phyloP scores from a whole-genome alignment of 2,329 filamentous ascomycete genomes.

The Botryosphaeria agaves region DNA sequence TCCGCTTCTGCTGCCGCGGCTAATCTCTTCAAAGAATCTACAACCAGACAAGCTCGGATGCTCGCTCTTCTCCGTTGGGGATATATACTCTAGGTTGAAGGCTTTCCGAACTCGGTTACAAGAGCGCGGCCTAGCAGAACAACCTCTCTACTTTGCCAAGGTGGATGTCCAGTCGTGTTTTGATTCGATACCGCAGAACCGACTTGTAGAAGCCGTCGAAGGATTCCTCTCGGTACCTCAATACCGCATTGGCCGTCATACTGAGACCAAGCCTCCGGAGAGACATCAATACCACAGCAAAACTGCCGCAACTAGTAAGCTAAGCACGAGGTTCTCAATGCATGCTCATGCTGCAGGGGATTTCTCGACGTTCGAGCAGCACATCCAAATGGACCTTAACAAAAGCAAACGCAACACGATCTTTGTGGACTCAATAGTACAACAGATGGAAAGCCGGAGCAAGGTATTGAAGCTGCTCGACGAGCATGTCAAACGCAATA shows the following conservation, averaged over 20 bases:
- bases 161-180: constrained; percentile 85
- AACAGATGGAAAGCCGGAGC: constrained; percentile 37
- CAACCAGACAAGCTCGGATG: constrained; percentile 49
- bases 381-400: constrained; percentile 7
- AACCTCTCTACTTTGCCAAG: constrained; percentile 69
- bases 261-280: constrained; percentile 43
- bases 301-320: constrained; percentile 16
- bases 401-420: constrained; percentile 43
- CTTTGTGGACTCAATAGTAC: constrained; percentile 54
- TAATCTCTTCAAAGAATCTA: no score
- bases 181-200: constrained; percentile 78
- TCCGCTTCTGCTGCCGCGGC: no score
- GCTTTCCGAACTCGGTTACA: constrained; percentile 41
- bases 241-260: constrained; percentile 60
- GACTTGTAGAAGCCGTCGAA: constrained; percentile 50
- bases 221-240: constrained; percentile 35
- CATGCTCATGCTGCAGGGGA: constrained; percentile 16
- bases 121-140: constrained; percentile 13
- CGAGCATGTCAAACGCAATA: constrained; percentile 68
- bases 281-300: constrained; percentile 14
- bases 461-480: constrained; percentile 52
- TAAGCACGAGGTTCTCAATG: constrained; percentile 22
- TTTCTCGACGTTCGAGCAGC: constrained; percentile 14
- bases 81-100: constrained; percentile 60
- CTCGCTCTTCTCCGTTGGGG: constrained; percentile 63